A percentile compares a stretch with the other conserved stretches of the same genome.
Evolutionary conservation across 1,284 basidiomycete species (phyloP).

Genomic region (Pseudozyma sp.): DNA sequence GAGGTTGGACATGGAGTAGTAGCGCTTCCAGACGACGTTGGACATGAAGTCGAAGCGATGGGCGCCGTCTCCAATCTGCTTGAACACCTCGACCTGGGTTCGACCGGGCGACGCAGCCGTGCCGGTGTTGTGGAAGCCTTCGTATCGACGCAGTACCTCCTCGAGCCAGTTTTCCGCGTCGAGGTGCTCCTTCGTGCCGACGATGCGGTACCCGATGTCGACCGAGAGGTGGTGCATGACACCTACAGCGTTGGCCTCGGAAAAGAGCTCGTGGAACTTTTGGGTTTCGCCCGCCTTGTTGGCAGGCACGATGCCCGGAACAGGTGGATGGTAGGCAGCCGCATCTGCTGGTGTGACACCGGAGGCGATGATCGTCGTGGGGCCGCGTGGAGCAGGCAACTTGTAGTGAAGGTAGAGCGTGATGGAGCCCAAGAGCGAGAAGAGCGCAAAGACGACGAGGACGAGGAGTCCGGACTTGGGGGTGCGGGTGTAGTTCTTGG

Average conservation of each 20-base stretch:
- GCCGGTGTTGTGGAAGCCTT: conserved; percentile 68
- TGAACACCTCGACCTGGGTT: conserved; percentile 66
- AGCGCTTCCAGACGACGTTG: conserved; percentile 87
- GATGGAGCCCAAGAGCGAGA: conserved; percentile 41
- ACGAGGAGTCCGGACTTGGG: conserved; percentile 48
- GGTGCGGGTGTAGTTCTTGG: conserved; percentile 36
- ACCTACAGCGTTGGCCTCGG: conserved; percentile 59
- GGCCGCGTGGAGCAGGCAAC: conserved; percentile 57
- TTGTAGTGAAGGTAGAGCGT: conserved; percentile 61
- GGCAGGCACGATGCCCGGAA: conserved; percentile 22
- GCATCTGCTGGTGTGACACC: conserved; percentile 41
- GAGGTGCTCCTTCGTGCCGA: conserved; percentile 89
- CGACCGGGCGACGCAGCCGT: conserved; percentile 24
- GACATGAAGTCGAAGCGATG: conserved; percentile 66
- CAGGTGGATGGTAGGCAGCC: conserved; percentile 38
- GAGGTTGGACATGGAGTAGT: conserved; percentile 86
- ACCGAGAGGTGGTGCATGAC: conserved; percentile 71
- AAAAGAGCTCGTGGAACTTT: conserved; percentile 52
- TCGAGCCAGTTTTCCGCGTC: conserved; percentile 86
- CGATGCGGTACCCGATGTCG: conserved; percentile 88
- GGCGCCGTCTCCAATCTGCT: conserved; percentile 65
- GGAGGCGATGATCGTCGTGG: conserved; percentile 35
- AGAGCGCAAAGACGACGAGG: conserved; percentile 26
- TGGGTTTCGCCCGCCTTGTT: conserved; percentile 19
- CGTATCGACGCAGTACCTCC: conserved; percentile 74